A percentile compares a stretch with the other conserved stretches of the same genome.
phyloP scores from a whole-genome alignment of 805 yeast genomes.

The Cyberlindnera mycetangii region DNA sequence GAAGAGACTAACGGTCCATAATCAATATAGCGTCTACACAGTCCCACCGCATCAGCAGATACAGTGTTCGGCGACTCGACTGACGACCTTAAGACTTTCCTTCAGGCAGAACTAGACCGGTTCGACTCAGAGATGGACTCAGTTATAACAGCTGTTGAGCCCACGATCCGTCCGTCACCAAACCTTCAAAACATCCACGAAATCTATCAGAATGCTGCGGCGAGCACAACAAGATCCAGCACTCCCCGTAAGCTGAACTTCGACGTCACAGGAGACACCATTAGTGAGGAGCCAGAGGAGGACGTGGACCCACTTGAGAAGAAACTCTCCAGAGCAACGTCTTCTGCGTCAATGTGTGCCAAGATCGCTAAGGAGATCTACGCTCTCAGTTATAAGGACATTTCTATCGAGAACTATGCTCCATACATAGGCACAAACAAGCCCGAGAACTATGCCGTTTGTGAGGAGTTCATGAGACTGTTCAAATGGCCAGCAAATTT shows the following conservation, averaged over 20 bases:
- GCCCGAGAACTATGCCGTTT: conserved; percentile 27
- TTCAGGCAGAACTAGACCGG: conserved; percentile 11
- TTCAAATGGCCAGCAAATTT: conserved; percentile 50
- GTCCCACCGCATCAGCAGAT: not conserved
- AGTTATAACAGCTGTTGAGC: conserved; percentile 10
- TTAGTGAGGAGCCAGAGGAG: conserved; percentile 25
- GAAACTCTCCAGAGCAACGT: not conserved
- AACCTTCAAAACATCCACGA: conserved; percentile 22
- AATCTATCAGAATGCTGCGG: conserved; percentile 15
- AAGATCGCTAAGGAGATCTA: conserved; percentile 33
- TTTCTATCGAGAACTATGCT: conserved; percentile 41
- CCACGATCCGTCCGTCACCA: conserved; percentile 22
- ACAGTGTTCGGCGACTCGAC: conserved; percentile 8
- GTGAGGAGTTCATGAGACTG: conserved; percentile 36
- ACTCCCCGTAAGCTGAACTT: conserved; percentile 12
- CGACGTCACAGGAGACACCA: conserved; percentile 19
- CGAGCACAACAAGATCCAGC: conserved; percentile 8
- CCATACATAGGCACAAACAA: conserved; percentile 36
- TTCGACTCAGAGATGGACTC: conserved; percentile 15
- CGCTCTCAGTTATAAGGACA: conserved; percentile 29
- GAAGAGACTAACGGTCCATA: too few species aligned
- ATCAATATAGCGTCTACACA: not conserved
- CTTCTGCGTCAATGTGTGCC: not conserved
- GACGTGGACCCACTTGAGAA: conserved; percentile 5
- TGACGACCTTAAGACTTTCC: conserved; percentile 11